These are phyloP conservation scores for Clavispora fructus DNA, from an alignment of 805 yeast genomes.

Conservation along the genomic window DNA sequence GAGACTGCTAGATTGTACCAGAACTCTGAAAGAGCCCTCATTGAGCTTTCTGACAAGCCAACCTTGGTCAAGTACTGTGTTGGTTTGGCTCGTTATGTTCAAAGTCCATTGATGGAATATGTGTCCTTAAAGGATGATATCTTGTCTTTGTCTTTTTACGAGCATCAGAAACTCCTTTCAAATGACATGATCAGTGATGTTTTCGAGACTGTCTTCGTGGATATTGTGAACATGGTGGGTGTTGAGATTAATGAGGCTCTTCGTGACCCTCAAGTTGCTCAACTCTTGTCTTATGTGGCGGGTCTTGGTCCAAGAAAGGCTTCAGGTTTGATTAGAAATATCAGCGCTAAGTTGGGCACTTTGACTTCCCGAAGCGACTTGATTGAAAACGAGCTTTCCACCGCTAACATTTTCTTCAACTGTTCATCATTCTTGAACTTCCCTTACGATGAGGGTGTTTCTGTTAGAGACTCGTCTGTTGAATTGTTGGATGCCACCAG, in stretches of 20 bases:
- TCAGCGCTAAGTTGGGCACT: conserved; percentile 57
- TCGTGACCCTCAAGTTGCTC: conserved; percentile 65
- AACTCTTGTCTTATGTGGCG: conserved; percentile 68
- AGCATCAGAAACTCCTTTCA: conserved; percentile 67
- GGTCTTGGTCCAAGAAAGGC: conserved; percentile 98
- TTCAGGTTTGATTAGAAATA: conserved; percentile 73
- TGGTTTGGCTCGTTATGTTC: conserved; percentile 86
- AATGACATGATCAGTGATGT: conserved; percentile 60
- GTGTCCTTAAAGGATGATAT: conserved; percentile 75
- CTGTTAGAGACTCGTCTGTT: conserved; percentile 51
- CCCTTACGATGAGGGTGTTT: conserved; percentile 58
- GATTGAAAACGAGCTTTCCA: conserved; percentile 71
- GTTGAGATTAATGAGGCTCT: conserved; percentile 90
- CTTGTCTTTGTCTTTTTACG: conserved; percentile 60
- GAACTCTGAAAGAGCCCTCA: conserved; percentile 65
- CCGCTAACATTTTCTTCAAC: conserved; percentile 81
- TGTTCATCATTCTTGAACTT: conserved; percentile 87
- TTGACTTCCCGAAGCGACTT: conserved; percentile 70
- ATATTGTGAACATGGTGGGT: conserved; percentile 85
- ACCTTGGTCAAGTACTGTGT: conserved; percentile 77
- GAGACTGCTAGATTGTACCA: conserved; percentile 90
- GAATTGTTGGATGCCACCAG: conserved; percentile 91
- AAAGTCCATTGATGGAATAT: conserved; percentile 89
- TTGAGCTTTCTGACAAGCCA: conserved; percentile 82
- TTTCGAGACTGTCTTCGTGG: conserved; percentile 78